A percentile compares a stretch with the other conserved stretches of the same genome.
phyloP scores from a whole-genome alignment of 225 moss, liverwort and hornwort genomes.

The Pseudisothecium myosuroides region DNA sequence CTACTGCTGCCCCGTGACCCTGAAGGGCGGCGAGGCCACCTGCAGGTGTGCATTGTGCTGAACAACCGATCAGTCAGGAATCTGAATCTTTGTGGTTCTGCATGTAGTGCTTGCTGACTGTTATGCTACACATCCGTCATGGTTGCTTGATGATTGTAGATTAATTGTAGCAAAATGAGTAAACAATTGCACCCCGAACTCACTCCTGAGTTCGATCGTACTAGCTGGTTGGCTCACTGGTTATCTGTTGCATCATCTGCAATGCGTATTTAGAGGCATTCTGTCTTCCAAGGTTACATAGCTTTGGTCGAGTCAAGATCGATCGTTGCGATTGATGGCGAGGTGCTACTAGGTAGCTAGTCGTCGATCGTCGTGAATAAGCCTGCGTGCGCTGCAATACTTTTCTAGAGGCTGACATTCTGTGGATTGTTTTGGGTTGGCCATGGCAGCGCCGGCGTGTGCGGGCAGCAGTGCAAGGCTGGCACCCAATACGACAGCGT shows the following conservation, averaged over 20 bases:
- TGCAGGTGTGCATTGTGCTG: neutral
- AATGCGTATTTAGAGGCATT: neutral
- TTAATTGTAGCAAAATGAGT: neutral
- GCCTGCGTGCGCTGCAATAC: neutral
- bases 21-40: neutral
- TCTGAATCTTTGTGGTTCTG: too few species aligned
- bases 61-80: too few species aligned
- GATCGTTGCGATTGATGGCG: neutral
- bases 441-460: neutral
- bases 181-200: neutral
- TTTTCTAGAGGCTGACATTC: neutral
- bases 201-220: too few species aligned
- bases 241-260: neutral
- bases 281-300: neutral
- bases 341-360: neutral
- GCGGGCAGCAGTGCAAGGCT: neutral
- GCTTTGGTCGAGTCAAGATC: neutral
- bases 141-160: neutral
- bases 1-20: neutral
- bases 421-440: neutral
- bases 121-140: neutral
- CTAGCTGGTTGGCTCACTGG: neutral
- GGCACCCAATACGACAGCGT: neutral
- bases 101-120: neutral
- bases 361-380: rapidly evolving